phyloP scores from a whole-genome alignment of 768 basidiomycete species.

The Pilatotrama ljubarskyi region DNA sequence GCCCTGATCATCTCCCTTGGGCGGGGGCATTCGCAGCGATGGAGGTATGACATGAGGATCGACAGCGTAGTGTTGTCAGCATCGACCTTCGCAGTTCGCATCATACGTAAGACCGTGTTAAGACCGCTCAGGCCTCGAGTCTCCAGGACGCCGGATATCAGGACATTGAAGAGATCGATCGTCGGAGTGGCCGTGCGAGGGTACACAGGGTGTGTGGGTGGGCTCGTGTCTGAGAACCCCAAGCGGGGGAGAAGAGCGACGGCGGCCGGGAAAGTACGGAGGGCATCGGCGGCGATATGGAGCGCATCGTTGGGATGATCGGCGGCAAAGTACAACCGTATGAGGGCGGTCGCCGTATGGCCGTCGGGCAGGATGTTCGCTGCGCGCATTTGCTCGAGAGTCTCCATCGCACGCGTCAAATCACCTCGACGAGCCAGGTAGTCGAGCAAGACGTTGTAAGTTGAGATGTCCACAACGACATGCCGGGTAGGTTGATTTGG shows the following conservation, averaged over 20 bases:
- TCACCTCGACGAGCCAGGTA: slow-evolving; percentile 47
- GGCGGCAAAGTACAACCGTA: slow-evolving; percentile 53
- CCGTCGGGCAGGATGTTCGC: slow-evolving; percentile 47
- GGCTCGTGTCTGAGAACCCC: slow-evolving; percentile 9
- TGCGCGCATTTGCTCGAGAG: slow-evolving; percentile 49
- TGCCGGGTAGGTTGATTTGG: neutral
- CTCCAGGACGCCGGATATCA: slow-evolving; percentile 51
- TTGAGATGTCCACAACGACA: slow-evolving; percentile 50
- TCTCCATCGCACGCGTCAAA: slow-evolving; percentile 44
- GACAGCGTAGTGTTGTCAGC: slow-evolving; percentile 58
- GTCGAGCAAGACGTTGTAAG: slow-evolving; percentile 65
- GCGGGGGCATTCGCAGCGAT: slow-evolving; percentile 41
- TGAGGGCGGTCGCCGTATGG: slow-evolving; percentile 50
- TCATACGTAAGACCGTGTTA: slow-evolving; percentile 49
- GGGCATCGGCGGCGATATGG: slow-evolving; percentile 42
- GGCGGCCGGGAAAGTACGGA: slow-evolving; percentile 10
- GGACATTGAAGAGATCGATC: slow-evolving; percentile 56
- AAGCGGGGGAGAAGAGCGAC: slow-evolving; percentile 28
- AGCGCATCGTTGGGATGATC: slow-evolving; percentile 52
- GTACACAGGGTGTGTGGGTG: slow-evolving; percentile 27
- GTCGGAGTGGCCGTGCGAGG: slow-evolving; percentile 28
- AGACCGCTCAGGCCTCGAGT: slow-evolving; percentile 51
- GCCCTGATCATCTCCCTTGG: slow-evolving; percentile 50
- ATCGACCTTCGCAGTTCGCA: slow-evolving; percentile 50
- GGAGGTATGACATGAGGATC: slow-evolving; percentile 55